These are phyloP conservation scores for Yarrowia bubula DNA, from an alignment of 805 yeast species.

Conservation along the genomic window DNA sequence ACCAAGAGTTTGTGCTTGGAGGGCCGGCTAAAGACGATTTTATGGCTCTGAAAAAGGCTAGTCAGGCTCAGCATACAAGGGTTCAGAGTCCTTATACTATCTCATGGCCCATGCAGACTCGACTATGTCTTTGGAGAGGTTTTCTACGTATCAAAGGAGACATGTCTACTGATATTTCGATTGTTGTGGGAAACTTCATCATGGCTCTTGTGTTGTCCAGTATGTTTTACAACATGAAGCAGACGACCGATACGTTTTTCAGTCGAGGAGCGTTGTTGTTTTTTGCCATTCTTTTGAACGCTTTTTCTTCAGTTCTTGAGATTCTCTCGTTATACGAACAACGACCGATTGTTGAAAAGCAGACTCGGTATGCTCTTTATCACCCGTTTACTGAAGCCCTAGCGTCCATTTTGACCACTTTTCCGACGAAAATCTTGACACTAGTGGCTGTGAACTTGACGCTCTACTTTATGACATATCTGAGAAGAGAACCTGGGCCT, in stretches of 20 bases:
- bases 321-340: slow-evolving; percentile 46
- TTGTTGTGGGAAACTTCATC: slow-evolving; percentile 46
- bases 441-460: slow-evolving; percentile 49
- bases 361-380: slow-evolving; percentile 55
- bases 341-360: slow-evolving; percentile 59
- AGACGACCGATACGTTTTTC: slow-evolving; percentile 52
- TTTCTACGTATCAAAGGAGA: slow-evolving; percentile 56
- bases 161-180: slow-evolving; percentile 46
- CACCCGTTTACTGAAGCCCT: slow-evolving; percentile 65
- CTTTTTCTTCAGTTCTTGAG: slow-evolving; percentile 48
- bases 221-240: slow-evolving; percentile 51
- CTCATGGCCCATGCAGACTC: slow-evolving; percentile 1
- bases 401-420: slow-evolving; percentile 57
- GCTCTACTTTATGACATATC: slow-evolving; percentile 53
- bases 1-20: not conserved
- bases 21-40: not conserved
- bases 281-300: slow-evolving; percentile 49
- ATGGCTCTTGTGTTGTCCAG: slow-evolving; percentile 59
- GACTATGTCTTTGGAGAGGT: slow-evolving; percentile 43
- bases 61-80: not conserved
- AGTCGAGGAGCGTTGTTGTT: slow-evolving; percentile 62
- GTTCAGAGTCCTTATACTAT: not conserved
- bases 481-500: slow-evolving; percentile 52
- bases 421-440: slow-evolving; percentile 51
- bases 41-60: slow-evolving; percentile 1